phyloP scores from a whole-genome alignment of 2,329 filamentous ascomycete species.

The Botrytis galanthina region DNA sequence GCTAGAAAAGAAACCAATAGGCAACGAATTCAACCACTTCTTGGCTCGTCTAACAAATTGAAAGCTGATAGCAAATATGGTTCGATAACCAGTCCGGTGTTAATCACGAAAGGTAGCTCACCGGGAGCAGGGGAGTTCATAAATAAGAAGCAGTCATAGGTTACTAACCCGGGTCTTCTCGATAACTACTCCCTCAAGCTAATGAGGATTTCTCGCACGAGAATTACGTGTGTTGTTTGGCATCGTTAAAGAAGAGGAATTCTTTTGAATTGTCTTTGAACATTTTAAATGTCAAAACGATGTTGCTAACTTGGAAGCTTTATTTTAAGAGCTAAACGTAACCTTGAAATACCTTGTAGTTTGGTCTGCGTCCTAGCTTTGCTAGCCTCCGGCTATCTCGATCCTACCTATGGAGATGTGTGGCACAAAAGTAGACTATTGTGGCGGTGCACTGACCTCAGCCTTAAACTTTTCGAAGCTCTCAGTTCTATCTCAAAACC shows the following conservation, averaged over 20 bases:
- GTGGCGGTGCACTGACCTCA: slow-evolving; percentile 18
- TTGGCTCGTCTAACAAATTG: not conserved
- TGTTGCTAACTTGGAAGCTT: no score
- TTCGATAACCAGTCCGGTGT: no score
- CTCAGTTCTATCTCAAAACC: not conserved
- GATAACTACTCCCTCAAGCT: not conserved
- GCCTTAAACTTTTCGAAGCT: slow-evolving; percentile 21
- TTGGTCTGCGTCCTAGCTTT: not conserved
- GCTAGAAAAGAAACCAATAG: not conserved
- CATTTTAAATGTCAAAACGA: not conserved
- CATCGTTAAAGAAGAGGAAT: not conserved
- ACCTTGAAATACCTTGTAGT: not conserved
- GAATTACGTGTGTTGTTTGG: not conserved
- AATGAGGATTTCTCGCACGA: not conserved
- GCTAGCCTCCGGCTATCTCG: not conserved
- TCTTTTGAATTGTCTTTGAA: not conserved
- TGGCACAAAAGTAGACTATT: not conserved
- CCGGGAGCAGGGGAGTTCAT: not conserved
- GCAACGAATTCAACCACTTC: not conserved
- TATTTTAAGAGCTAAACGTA: not conserved
- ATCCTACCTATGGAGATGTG: not conserved
- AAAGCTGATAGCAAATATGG: no score
- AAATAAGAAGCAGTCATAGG: not conserved
- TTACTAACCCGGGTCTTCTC: not conserved
- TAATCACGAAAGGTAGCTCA: not conserved